Percentiles rank a stretch among this genome's conserved stretches.
phyloP scores from a whole-genome alignment of 2,329 filamentous ascomycete species.

The Aspergillus eucalypticola region DNA sequence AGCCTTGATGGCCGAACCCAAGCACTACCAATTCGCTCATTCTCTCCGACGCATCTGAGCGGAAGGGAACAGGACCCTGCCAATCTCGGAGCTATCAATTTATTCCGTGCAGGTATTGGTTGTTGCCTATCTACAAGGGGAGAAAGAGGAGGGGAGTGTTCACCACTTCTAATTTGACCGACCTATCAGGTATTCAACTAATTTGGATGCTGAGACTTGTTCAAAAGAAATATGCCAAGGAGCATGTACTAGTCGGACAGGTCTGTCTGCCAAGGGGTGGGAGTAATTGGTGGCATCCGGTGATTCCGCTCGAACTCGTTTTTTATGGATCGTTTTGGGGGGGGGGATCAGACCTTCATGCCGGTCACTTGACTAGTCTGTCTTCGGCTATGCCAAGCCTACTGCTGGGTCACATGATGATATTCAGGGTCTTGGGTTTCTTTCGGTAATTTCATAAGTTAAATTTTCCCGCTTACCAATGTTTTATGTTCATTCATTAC shows the following conservation, averaged over 20 bases:
- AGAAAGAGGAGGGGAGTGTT: background rate
- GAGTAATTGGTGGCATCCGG: background rate
- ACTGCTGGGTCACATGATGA: background rate
- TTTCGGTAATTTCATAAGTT: background rate
- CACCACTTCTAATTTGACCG: background rate
- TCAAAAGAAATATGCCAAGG: no score
- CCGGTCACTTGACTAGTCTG: background rate
- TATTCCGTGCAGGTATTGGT: background rate
- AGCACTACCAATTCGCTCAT: background rate
- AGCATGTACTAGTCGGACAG: background rate
- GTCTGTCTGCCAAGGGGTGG: background rate
- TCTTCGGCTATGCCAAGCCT: background rate
- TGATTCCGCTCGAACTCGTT: background rate
- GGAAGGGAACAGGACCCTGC: background rate
- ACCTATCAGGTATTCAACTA: background rate
- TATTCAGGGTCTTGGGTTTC: background rate
- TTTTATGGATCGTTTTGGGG: background rate
- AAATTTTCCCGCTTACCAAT: background rate
- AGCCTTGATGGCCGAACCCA: background rate
- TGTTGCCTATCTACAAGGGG: background rate
- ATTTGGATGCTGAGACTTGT: no score
- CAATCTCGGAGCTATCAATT: conserved; percentile 2
- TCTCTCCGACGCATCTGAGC: background rate
- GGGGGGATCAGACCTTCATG: background rate
- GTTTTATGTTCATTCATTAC: no score